Conservation (phyloP, 495 filamentous ascomycete species). For the Xanthoparmelia taractica region DNA sequence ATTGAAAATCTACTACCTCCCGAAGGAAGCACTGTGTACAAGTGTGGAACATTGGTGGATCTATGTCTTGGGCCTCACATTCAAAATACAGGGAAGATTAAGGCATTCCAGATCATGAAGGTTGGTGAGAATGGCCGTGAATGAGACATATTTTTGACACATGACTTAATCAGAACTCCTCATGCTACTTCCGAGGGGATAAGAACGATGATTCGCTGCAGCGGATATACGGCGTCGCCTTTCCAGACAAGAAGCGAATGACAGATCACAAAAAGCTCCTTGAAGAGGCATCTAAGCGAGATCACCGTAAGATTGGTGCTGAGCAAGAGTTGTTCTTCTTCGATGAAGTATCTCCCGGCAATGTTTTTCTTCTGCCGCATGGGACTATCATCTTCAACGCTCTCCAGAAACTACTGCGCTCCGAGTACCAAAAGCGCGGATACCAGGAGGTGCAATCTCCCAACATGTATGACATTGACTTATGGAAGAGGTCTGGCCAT, state of each 20-base stretch:
- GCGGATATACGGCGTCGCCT: constrained; percentile 91
- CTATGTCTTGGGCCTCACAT: constrained; percentile 79
- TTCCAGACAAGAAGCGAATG: constrained; percentile 93
- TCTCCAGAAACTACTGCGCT: constrained; percentile 66
- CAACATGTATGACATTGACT: constrained; percentile 84
- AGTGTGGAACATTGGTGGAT: constrained; percentile 74
- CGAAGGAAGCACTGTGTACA: constrained; percentile 87
- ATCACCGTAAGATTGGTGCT: constrained; percentile 82
- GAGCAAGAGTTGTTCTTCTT: constrained; percentile 98
- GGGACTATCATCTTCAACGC: constrained; percentile 89
- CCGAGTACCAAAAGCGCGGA: constrained; percentile 85
- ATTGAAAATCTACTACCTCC: constrained; percentile 87
- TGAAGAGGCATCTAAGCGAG: constrained; percentile 92
- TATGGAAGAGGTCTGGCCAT: constrained; percentile 94
- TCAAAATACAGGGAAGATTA: constrained; percentile 83
- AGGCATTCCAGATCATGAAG: constrained; percentile 88
- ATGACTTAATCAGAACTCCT: constrained; percentile 58
- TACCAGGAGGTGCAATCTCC: constrained; percentile 94
- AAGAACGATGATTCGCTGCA: constrained; percentile 88
- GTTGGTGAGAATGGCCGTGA: constrained; percentile 29
- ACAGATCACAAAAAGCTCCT: constrained; percentile 84
- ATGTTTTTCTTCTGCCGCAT: constrained; percentile 88
- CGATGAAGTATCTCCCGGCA: constrained; percentile 82
- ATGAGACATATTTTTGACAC: background rate
- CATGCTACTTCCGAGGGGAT: constrained; percentile 94